Evolutionary conservation across 192 early-diverging fungal genomes (phyloP), one percentile per base, ranked within the genome.

Genomic region (Mortierella alpina): DNA sequence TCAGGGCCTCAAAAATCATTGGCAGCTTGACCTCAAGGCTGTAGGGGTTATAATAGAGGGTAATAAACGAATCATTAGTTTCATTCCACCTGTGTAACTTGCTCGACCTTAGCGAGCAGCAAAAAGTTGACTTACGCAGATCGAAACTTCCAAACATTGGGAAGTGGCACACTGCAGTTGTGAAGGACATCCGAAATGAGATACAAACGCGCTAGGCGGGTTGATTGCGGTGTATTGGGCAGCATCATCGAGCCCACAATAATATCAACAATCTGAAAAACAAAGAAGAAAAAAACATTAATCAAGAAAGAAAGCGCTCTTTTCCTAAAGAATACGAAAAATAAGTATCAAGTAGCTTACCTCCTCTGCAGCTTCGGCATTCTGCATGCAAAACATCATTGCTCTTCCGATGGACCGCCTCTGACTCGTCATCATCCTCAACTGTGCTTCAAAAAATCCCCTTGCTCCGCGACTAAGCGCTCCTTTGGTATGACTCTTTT

Each of bases 121-220:
- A 22, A 14, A 31, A 7, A 75, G 59, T 4, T 17, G 6, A 66
- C 79, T 72, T 79, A 90, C 67, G 77, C 85, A 17, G 85, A 86
- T 46, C 97, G 84, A 66, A 92, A 92, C 82, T 93, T 90, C 96
- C 97, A 98, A 9, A 92, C 96, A 70, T 93, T 94, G n/a, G 93
- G 89, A 4, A 96, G 85, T 2, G 88, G 87, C 15, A 92, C 88
- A 56, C 91, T 86, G 67, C 93, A 90, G 76, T 97, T 98, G 75
- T 95, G 93, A n/a, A 98, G 86, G 23, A 98, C 90, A 63, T 98
- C 96, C 0, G 92, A 94, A n/a, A 97, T 88, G 14, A 97, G 81
- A 67, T 92, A 91, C n/a, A 98, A 83, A 52, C 93, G 85, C 2
- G 92, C 88, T 39, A 96, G 72, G 71, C 94, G 93, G 12, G 83